These are phyloP conservation scores for Calonectria pteridis DNA, from an alignment of 2,329 filamentous ascomycete genomes.

Conservation along the genomic window DNA sequence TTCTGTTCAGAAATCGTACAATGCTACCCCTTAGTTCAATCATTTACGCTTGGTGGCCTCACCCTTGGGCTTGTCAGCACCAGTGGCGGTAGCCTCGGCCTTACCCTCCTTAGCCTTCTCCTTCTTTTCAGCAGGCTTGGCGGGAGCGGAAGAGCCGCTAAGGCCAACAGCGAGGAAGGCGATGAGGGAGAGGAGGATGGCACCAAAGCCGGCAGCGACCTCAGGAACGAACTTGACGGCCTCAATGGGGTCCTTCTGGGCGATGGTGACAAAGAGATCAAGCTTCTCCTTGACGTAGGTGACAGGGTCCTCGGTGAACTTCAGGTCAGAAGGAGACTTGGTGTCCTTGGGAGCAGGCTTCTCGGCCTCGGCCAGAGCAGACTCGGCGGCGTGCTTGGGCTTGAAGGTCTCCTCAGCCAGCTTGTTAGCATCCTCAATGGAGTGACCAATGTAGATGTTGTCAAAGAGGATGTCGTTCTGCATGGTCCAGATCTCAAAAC, in stretches of 20 bases:
- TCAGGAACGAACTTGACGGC: conserved; percentile 93
- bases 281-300: conserved; percentile 92
- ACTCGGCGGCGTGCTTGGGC: conserved; percentile 87
- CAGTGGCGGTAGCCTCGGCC: conserved; percentile 70
- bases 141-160: conserved; percentile 75
- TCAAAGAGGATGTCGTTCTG: conserved; percentile 98
- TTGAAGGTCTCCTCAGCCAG: conserved; percentile 91
- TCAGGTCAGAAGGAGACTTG: conserved; percentile 80
- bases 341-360: conserved; percentile 80
- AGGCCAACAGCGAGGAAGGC: conserved; percentile 77
- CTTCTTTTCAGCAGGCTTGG: conserved; percentile 78
- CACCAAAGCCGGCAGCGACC: conserved; percentile 84
- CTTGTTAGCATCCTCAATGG: conserved; percentile 89
- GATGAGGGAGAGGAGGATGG: conserved; percentile 76
- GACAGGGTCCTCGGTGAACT: conserved; percentile 92
- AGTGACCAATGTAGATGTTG: conserved; percentile 99
- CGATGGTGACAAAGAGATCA: conserved; percentile 89
- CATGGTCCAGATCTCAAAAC: conserved; percentile 99
- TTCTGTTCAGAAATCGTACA: conserved; percentile 15
- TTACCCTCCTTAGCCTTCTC: conserved; percentile 83
- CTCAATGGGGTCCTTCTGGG: conserved; percentile 83
- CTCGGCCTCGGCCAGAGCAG: conserved; percentile 80
- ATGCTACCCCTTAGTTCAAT: neutral
- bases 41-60: conserved; percentile 71
- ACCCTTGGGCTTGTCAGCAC: conserved; percentile 80